Evolutionary conservation across 345 rosid species (phyloP), one percentile per base, ranked within the genome.

Genomic region (Anacardium occidentale): DNA sequence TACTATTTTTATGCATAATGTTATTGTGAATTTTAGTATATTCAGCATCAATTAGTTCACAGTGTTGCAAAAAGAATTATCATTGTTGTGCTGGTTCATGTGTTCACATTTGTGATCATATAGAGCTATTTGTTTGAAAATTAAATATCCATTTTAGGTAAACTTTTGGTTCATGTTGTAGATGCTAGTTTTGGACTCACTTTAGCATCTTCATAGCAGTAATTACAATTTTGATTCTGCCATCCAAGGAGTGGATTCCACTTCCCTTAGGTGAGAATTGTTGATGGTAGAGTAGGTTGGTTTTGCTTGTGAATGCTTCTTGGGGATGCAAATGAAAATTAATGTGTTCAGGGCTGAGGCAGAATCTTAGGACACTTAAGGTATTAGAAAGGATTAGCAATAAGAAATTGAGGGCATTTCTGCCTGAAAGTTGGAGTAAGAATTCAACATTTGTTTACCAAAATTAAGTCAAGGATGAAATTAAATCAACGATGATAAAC

Each of bases 261-360:
- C 1, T 20, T 44, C 40, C 20, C 57, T 11, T 2, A 50, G n/a
- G 54, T 4, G 15, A 40, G 14, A 65, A n/a, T 9, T 6, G 12
- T 47, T 74, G 29, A 66, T 50, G 57, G 55, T 65, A 13, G 56
- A 5, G 58, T 74, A 21, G 64, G 56, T 21, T 58, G 65, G 58
- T 26, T 45, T 18, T 66, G 29, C 60, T 56, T 24, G 13, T 56
- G 5, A 14, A 13, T 26, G n/a, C 44, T 66, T 10, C 42, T 65
- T 56, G 47, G 48, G 20, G 63, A 25, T 9, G 8, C 57, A 53
- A 24, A 56, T 20, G 61, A 25, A 42, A 22, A 51, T 42, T n/a
- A 25, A 20, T 21, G 22, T 32, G 25, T 17, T 20, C 50, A 37
- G 22, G 47, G 21, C n/a, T 63, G 50, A 63, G n/a, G 48, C 67